A percentile compares a stretch with the other conserved stretches of the same genome.
phyloP scores from a whole-genome alignment of 2,329 filamentous ascomycete species.

The Fusarium albosuccineum region DNA sequence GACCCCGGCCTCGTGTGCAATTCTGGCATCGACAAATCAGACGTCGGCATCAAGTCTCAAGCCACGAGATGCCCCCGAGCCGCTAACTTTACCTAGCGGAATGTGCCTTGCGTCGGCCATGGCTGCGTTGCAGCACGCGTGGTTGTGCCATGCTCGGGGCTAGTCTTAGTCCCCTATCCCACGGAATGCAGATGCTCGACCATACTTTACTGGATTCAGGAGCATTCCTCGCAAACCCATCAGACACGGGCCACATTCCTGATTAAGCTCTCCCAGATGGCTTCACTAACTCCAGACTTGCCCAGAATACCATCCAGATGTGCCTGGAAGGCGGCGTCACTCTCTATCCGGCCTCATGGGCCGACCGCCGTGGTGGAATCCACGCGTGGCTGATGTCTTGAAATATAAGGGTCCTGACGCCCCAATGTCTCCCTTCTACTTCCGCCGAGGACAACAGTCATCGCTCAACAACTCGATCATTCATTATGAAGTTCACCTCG shows the following conservation, averaged over 20 bases:
- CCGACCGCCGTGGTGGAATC: not conserved
- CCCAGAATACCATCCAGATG: conserved; percentile 35
- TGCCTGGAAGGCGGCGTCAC: conserved; percentile 16
- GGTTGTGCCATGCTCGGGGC: not conserved
- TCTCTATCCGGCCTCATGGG: conserved; percentile 30
- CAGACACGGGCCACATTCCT: conserved; percentile 35
- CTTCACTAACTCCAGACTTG: conserved; percentile 34
- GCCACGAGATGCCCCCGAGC: not conserved
- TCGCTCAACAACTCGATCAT: not conserved
- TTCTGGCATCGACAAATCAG: not conserved
- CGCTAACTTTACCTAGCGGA: conserved; percentile 1
- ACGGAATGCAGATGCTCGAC: conserved; percentile 30
- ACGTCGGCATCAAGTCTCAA: not conserved
- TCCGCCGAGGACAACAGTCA: conserved; percentile 1
- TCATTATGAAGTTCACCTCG: conserved; percentile 39
- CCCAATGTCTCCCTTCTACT: not conserved
- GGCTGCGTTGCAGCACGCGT: conserved; percentile 16
- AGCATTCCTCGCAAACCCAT: conserved; percentile 33
- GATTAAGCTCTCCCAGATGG: conserved; percentile 24
- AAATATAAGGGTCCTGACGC: conserved; percentile 30
- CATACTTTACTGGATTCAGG: conserved; percentile 30
- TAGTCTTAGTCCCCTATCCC: not conserved
- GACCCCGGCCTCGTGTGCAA: not conserved
- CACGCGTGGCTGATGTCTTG: conserved; percentile 22
- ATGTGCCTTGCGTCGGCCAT: conserved; percentile 20